These are phyloP conservation scores for Meyerozyma sp. DNA, from an alignment of 1,139 yeast genomes.

Conservation along the genomic window DNA sequence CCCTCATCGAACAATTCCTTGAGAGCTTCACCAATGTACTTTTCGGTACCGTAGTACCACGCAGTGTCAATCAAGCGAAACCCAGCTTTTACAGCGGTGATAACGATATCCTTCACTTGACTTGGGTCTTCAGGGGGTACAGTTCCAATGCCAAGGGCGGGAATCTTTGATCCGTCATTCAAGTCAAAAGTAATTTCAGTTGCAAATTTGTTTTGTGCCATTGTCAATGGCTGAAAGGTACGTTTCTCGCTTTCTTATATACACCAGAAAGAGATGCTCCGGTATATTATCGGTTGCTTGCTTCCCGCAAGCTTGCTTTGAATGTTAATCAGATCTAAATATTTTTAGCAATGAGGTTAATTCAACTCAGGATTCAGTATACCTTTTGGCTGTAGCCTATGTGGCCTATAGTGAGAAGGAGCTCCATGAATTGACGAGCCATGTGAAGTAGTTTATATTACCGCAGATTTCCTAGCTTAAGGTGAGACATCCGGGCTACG, in stretches of 20 bases:
- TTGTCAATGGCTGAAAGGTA: neutral
- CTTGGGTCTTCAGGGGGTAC: slow-evolving; percentile 25
- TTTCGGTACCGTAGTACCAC: slow-evolving; percentile 47
- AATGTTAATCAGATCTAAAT: too few relatives aligned
- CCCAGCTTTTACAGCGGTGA: slow-evolving; percentile 37
- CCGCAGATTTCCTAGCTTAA: too few relatives aligned
- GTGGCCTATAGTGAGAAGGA: too few relatives aligned
- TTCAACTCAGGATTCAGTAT: too few relatives aligned
- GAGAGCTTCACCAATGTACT: slow-evolving; percentile 45
- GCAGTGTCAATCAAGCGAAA: slow-evolving; percentile 40
- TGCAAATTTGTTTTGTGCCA: slow-evolving; percentile 8
- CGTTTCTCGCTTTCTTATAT: neutral
- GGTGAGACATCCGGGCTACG: too few relatives aligned
- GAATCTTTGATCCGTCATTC: slow-evolving; percentile 6
- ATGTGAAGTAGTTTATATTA: too few relatives aligned
- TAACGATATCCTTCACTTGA: slow-evolving; percentile 31
- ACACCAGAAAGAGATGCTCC: neutral
- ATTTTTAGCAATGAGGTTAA: too few relatives aligned
- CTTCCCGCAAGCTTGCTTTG: too few relatives aligned
- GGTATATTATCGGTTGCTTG: too few relatives aligned
- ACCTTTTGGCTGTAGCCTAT: too few relatives aligned
- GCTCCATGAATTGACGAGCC: too few relatives aligned
- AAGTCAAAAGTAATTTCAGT: slow-evolving; percentile 20
- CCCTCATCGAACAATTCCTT: slow-evolving; percentile 45
- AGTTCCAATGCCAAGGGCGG: slow-evolving; percentile 7